A percentile compares a stretch with the other conserved stretches of the same genome.
These are phyloP conservation scores for Apiotrichum gracile DNA, from an alignment of 1,284 basidiomycete species.

Conservation along the genomic window DNA sequence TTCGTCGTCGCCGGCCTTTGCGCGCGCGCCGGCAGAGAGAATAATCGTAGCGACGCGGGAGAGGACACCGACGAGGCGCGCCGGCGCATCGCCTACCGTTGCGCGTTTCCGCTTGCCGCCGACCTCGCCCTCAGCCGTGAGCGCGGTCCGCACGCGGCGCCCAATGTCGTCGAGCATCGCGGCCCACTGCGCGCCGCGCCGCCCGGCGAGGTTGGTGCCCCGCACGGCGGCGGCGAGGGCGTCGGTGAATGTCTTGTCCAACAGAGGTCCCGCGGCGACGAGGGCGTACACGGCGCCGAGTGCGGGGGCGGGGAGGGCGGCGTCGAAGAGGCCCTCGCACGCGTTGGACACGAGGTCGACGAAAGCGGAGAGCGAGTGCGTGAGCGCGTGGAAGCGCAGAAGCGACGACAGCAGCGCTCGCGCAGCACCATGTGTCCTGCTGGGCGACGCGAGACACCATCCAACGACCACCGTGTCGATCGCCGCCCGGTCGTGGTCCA, in stretches of 20 bases:
- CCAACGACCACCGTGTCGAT: slow-evolving; percentile 23
- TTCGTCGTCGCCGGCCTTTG: slow-evolving; percentile 10
- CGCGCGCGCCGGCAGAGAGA: slow-evolving; percentile 12
- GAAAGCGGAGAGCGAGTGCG: slow-evolving; percentile 24
- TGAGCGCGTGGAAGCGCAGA: slow-evolving; percentile 30
- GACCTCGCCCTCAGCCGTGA: not conserved
- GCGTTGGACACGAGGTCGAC: slow-evolving; percentile 21
- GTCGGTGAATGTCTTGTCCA: slow-evolving; percentile 6
- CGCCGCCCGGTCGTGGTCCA: slow-evolving; percentile 28
- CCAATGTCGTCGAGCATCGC: slow-evolving; percentile 9
- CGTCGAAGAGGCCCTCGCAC: slow-evolving; percentile 16
- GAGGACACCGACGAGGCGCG: slow-evolving; percentile 9
- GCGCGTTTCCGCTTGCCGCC: slow-evolving; percentile 15
- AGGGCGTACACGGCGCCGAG: slow-evolving; percentile 25
- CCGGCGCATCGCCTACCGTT: not conserved
- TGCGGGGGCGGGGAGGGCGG: slow-evolving; percentile 13
- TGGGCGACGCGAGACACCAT: slow-evolving; percentile 29
- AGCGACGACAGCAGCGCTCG: slow-evolving; percentile 20
- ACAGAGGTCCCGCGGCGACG: slow-evolving; percentile 21
- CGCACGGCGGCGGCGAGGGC: slow-evolving; percentile 10
- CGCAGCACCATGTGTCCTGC: slow-evolving; percentile 9
- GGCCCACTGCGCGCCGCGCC: slow-evolving; percentile 13
- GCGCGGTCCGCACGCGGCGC: not conserved
- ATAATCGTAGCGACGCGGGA: slow-evolving; percentile 10
- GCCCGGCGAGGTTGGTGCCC: slow-evolving; percentile 11